phyloP scores from a whole-genome alignment of 257 asterid species.

The Cordia subcordata region DNA sequence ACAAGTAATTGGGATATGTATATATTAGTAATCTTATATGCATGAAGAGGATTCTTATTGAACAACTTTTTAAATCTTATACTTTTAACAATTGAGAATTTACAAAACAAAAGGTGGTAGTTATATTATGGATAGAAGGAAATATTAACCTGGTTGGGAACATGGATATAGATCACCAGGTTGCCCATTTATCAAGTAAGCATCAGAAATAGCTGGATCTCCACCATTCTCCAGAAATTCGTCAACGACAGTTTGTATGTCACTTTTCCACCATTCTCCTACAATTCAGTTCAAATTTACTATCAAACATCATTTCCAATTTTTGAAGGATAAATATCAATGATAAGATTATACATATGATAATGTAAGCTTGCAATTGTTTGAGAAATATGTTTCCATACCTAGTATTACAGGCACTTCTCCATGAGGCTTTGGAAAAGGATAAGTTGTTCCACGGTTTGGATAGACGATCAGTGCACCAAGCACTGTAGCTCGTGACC shows the following conservation, averaged over 20 bases:
- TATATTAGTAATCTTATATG: too few relatives aligned
- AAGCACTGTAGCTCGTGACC: slow-evolving; percentile 49
- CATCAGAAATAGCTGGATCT: slow-evolving; percentile 48
- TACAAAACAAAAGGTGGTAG: too few relatives aligned
- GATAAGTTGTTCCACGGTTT: slow-evolving; percentile 15
- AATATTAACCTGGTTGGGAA: slow-evolving; percentile 35
- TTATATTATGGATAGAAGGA: too few relatives aligned
- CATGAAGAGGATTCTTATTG: too few relatives aligned
- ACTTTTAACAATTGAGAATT: too few relatives aligned
- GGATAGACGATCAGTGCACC: slow-evolving; percentile 44
- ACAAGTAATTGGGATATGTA: slow-evolving; percentile 4
- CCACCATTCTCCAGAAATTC: slow-evolving; percentile 36
- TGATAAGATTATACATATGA: too few relatives aligned
- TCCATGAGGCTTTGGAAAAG: slow-evolving; percentile 37
- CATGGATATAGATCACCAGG: slow-evolving; percentile 56
- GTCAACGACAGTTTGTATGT: slow-evolving; percentile 23
- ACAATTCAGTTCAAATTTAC: background rate
- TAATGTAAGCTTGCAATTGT: too few relatives aligned
- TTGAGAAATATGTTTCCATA: slow-evolving; percentile 1
- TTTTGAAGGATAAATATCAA: background rate
- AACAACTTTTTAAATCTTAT: too few relatives aligned
- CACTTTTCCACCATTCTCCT: slow-evolving; percentile 68
- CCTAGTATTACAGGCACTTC: slow-evolving; percentile 53
- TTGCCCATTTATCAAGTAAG: slow-evolving; percentile 55
- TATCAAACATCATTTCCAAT: background rate